Conservation (phyloP, 805 yeast species). For the Lipomyces chichibuensis region DNA sequence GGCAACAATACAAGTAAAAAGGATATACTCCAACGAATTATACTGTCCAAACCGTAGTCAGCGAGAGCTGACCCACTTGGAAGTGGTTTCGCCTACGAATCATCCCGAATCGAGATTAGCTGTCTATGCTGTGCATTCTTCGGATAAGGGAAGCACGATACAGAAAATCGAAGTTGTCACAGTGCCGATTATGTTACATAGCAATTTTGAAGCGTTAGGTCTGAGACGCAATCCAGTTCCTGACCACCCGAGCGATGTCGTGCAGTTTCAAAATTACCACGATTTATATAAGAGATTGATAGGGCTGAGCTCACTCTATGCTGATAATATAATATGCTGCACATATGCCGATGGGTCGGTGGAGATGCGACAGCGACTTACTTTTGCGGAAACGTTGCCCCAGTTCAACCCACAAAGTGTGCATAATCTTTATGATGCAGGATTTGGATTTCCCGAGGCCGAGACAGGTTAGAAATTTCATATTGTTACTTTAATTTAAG, state of each 20-base stretch:
- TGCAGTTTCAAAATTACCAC: slow-evolving; percentile 14
- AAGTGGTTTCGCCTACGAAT: slow-evolving; percentile 31
- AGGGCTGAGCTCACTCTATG: slow-evolving; percentile 12
- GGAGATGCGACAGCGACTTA: slow-evolving; percentile 25
- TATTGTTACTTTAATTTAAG: neutral
- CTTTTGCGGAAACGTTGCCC: slow-evolving; percentile 16
- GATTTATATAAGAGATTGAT: slow-evolving; percentile 13
- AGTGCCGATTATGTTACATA: slow-evolving; percentile 27
- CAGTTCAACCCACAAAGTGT: slow-evolving; percentile 25
- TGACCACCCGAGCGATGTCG: slow-evolving; percentile 25
- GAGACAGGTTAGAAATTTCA: slow-evolving; percentile 10
- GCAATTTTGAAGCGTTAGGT: slow-evolving; percentile 31
- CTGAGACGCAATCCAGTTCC: slow-evolving; percentile 22
- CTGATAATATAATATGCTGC: slow-evolving; percentile 19
- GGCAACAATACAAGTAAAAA: slow-evolving; percentile 16
- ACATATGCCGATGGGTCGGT: slow-evolving; percentile 30
- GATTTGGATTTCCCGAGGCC: slow-evolving; percentile 35
- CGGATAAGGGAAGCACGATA: slow-evolving; percentile 14
- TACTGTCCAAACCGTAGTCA: slow-evolving; percentile 18
- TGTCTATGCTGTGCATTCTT: slow-evolving; percentile 22
- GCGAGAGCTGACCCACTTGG: slow-evolving; percentile 26
- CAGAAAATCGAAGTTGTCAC: slow-evolving; percentile 27
- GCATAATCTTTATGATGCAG: slow-evolving; percentile 36
- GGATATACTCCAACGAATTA: slow-evolving; percentile 21
- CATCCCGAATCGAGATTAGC: slow-evolving; percentile 34